Percentiles rank a stretch among this genome's conserved stretches.
Evolutionary conservation across 768 basidiomycete species (phyloP).

Genomic region (Cystofilobasidium capitatum): DNA sequence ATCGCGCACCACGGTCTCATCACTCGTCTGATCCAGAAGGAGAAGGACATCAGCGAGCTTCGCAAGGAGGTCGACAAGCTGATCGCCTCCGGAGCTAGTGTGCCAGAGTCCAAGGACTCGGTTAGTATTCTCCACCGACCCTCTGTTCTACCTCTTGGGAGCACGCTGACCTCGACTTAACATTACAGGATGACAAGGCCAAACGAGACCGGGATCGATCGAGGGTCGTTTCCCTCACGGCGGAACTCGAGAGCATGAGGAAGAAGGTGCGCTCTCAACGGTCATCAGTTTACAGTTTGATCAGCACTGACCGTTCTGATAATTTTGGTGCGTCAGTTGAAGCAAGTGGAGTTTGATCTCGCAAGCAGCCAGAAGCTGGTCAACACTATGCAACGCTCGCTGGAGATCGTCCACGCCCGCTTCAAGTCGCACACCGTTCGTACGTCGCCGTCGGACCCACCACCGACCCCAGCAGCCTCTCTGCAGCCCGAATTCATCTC

Average conservation of each 20-base stretch:
- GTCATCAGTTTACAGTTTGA: no score
- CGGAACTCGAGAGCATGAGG: constrained; percentile 65
- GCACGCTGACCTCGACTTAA: background rate
- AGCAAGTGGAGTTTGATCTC: constrained; percentile 54
- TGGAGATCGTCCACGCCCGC: constrained; percentile 77
- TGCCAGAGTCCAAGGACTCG: constrained; percentile 53
- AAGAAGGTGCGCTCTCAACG: constrained; percentile 29
- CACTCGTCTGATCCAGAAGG: constrained; percentile 70
- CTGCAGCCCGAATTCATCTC: constrained; percentile 63
- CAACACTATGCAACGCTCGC: constrained; percentile 64
- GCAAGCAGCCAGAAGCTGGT: constrained; percentile 48
- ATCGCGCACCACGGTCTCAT: constrained; percentile 51
- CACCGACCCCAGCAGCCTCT: constrained; percentile 37
- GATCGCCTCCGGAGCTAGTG: no score
- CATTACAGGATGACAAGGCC: constrained; percentile 55
- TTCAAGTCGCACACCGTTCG: constrained; percentile 48
- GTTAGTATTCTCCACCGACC: constrained; percentile 44
- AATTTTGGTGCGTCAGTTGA: background rate
- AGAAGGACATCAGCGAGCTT: constrained; percentile 56
- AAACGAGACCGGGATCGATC: constrained; percentile 61
- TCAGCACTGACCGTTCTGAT: background rate
- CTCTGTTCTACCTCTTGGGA: background rate
- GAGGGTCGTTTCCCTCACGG: constrained; percentile 61
- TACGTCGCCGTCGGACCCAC: constrained; percentile 9
- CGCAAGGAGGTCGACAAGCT: constrained; percentile 47